These are phyloP conservation scores for Scutellaria minor DNA, from an alignment of 257 asterid species.

Conservation along the genomic window DNA sequence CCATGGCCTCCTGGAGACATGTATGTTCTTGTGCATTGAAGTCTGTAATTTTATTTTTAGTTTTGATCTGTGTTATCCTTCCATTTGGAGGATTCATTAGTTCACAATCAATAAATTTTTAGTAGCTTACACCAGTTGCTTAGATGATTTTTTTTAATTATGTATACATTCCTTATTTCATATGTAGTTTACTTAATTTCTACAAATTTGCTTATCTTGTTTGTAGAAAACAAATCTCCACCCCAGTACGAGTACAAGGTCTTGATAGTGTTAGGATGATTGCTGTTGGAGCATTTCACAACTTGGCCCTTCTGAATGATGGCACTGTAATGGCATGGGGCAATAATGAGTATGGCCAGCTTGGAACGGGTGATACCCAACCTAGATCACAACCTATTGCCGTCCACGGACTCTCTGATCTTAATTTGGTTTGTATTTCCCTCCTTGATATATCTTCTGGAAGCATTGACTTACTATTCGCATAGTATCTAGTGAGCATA, in stretches of 20 bases:
- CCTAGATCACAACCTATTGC: slow-evolving; percentile 97
- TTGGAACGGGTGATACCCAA: slow-evolving; percentile 98
- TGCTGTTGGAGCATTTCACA: slow-evolving; percentile 98
- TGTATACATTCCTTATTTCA: slow-evolving; percentile 20
- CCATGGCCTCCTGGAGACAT: slow-evolving; percentile 99
- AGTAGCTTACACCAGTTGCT: slow-evolving; percentile 17
- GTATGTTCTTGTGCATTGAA: slow-evolving; percentile 49
- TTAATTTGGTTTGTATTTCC: slow-evolving; percentile 68
- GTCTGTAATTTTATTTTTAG: slow-evolving; percentile 3
- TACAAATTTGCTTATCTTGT: slow-evolving; percentile 31
- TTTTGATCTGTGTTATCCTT: slow-evolving; percentile 6
- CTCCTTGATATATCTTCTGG: slow-evolving; percentile 29
- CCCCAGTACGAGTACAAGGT: slow-evolving; percentile 95
- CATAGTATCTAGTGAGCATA: slow-evolving; percentile 15
- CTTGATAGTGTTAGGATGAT: slow-evolving; percentile 78
- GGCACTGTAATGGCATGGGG: slow-evolving; percentile 97
- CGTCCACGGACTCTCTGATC: slow-evolving; percentile 86
- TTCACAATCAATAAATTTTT: background rate
- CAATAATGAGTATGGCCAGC: slow-evolving; percentile 96
- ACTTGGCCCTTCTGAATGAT: slow-evolving; percentile 87
- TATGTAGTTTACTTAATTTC: slow-evolving; percentile 14
- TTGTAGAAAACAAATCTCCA: slow-evolving; percentile 92
- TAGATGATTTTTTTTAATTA: background rate
- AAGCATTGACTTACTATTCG: slow-evolving; percentile 16
- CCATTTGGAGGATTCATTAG: background rate